Conservation (phyloP, 108 stramenopile species). For the Thalassiosira profunda region DNA sequence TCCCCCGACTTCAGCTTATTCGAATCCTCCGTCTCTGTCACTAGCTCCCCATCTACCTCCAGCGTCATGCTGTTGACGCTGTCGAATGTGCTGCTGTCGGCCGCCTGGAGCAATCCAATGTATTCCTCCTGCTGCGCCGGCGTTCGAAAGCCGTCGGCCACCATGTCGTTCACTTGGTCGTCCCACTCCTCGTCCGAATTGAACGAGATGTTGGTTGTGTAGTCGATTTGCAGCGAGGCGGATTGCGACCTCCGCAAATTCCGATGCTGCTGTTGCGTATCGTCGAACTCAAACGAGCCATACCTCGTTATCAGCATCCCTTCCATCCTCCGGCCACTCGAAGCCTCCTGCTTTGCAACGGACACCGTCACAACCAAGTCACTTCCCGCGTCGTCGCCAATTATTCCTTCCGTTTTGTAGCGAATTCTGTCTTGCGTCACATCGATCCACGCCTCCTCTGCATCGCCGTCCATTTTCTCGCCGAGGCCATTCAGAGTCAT, state of each 20-base stretch:
- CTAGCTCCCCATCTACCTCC: conserved; percentile 21
- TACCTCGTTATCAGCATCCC: not conserved
- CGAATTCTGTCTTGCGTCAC: not conserved
- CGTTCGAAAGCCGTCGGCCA: conserved; percentile 15
- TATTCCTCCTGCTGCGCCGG: conserved; percentile 14
- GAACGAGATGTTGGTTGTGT: too few species aligned
- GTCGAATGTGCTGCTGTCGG: conserved; percentile 15
- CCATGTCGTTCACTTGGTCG: conserved; percentile 3
- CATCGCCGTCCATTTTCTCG: not conserved
- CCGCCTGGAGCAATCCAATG: conserved; percentile 14
- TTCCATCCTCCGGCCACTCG: not conserved
- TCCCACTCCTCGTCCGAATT: not conserved
- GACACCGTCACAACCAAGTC: too few species aligned
- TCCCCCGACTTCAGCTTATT: not conserved
- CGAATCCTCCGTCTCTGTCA: not conserved
- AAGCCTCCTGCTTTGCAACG: too few species aligned
- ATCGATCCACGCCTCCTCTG: not conserved
- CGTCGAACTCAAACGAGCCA: not conserved
- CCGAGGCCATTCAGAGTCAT: not conserved
- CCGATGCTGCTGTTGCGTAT: not conserved
- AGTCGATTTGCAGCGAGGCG: too few species aligned
- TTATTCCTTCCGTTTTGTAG: not conserved
- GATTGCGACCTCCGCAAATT: not conserved
- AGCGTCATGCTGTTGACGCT: conserved; percentile 2
- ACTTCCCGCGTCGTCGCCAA: too few species aligned